A percentile compares a stretch with the other conserved stretches of the same genome.
Evolutionary conservation across 352 stramenopile genomes (phyloP).

Genomic region (Pythium folliculosum): DNA sequence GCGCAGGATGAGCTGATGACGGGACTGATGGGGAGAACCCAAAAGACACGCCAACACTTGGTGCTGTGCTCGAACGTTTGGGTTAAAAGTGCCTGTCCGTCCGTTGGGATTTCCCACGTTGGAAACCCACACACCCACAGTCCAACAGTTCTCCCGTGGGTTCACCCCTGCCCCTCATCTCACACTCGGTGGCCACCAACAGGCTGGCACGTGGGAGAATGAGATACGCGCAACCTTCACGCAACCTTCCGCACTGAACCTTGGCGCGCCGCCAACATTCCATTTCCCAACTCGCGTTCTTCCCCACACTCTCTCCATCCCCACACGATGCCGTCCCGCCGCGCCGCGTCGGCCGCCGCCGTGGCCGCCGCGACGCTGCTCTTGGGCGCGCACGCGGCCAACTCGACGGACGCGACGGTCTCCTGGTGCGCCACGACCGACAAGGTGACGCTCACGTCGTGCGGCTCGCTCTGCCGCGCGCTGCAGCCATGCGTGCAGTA

Average conservation of each 20-base stretch:
- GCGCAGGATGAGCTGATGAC: neutral
- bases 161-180: neutral
- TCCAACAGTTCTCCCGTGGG: neutral
- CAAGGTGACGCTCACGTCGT: constrained; percentile 51
- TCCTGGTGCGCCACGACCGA: constrained; percentile 48
- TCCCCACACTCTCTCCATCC: neutral
- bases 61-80: no score
- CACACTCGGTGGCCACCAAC: neutral
- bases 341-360: no score
- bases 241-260: constrained; percentile 15
- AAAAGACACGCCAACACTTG: no score
- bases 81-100: neutral
- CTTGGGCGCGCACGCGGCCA: neutral
- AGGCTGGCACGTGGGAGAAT: neutral
- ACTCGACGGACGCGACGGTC: neutral
- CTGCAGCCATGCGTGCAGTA: constrained; percentile 72
- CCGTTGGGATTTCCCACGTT: no score
- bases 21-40: no score
- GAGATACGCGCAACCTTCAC: constrained; percentile 25
- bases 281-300: constrained; percentile 14
- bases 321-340: neutral
- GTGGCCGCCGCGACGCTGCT: neutral
- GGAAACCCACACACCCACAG: neutral
- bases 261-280: neutral
- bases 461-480: constrained; percentile 35